A percentile compares a stretch with the other conserved stretches of the same genome.
Evolutionary conservation across 768 basidiomycete genomes (phyloP).

Genomic region (Panellus pusillus): DNA sequence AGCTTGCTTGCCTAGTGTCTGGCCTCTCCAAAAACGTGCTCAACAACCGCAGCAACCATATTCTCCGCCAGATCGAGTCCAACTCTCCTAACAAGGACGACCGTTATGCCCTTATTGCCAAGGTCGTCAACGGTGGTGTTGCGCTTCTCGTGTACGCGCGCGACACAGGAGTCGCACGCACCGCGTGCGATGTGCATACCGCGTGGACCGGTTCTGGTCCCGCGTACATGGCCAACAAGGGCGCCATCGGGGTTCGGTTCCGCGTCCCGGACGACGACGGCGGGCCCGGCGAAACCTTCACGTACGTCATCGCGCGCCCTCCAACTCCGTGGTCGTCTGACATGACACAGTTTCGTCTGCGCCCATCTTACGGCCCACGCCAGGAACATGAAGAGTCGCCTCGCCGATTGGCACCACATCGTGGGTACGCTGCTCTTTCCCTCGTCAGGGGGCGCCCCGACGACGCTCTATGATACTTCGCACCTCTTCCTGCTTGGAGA

Average conservation of each 20-base stretch:
- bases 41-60: constrained; percentile 65
- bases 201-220: constrained; percentile 75
- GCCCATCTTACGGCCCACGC: constrained; percentile 90
- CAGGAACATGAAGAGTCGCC: constrained; percentile 58
- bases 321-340: constrained; percentile 1
- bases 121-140: constrained; percentile 82
- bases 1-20: constrained; percentile 51
- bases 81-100: constrained; percentile 76
- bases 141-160: constrained; percentile 85
- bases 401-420: constrained; percentile 81
- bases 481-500: constrained; percentile 94
- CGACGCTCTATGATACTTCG: constrained; percentile 79
- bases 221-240: constrained; percentile 90
- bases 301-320: constrained; percentile 53
- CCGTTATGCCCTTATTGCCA: constrained; percentile 74
- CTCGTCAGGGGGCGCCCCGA: constrained; percentile 35
- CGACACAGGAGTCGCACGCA: constrained; percentile 63
- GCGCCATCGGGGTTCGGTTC: constrained; percentile 87
- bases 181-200: constrained; percentile 65
- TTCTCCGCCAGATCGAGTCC: constrained; percentile 70
- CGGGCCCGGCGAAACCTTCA: constrained; percentile 71
- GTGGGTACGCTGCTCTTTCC: constrained; percentile 79
- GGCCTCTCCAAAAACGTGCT: constrained; percentile 75
- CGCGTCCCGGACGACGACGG: constrained; percentile 59
- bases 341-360: constrained; percentile 71